Percentiles rank a stretch among this genome's conserved stretches.
Evolutionary conservation across 805 yeast species (phyloP).

Genomic region (Yamadazyma paraphyllophila): DNA sequence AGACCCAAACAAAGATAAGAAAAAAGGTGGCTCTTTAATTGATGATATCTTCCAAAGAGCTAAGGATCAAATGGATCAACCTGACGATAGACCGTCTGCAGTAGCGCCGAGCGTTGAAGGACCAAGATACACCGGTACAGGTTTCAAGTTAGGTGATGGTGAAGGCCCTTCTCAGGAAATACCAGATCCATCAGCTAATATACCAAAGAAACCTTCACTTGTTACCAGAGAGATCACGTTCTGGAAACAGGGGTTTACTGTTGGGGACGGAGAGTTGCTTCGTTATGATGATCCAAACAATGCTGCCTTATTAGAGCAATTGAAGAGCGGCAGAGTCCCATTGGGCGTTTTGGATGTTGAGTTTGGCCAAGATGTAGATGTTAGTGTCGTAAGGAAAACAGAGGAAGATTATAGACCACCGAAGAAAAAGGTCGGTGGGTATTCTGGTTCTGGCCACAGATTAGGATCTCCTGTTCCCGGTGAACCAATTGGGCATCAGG

Average conservation of each 20-base stretch:
- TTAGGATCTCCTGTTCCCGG: constrained; percentile 90
- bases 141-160: constrained; percentile 52
- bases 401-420: constrained; percentile 83
- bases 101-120: constrained; percentile 19
- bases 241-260: constrained; percentile 96
- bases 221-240: constrained; percentile 83
- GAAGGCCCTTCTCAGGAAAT: constrained; percentile 35
- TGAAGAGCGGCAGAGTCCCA: constrained; percentile 91
- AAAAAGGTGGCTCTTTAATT: constrained; percentile 44
- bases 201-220: constrained; percentile 33
- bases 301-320: constrained; percentile 69
- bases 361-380: constrained; percentile 92
- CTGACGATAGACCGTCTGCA: constrained; percentile 36
- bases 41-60: constrained; percentile 70
- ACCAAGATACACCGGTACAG: constrained; percentile 47
- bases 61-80: constrained; percentile 42
- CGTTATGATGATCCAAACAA: constrained; percentile 93
- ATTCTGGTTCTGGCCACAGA: constrained; percentile 76
- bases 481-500: constrained; percentile 44
- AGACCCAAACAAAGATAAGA: constrained; percentile 54
- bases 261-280: constrained; percentile 84
- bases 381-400: constrained; percentile 72
- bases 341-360: constrained; percentile 75
- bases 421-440: constrained; percentile 60
- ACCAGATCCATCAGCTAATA: constrained; percentile 27